Evolutionary conservation across 2,329 filamentous ascomycete species (phyloP), one percentile per base, ranked within the genome.

Genomic region (Cryoendolithus antarcticus): DNA sequence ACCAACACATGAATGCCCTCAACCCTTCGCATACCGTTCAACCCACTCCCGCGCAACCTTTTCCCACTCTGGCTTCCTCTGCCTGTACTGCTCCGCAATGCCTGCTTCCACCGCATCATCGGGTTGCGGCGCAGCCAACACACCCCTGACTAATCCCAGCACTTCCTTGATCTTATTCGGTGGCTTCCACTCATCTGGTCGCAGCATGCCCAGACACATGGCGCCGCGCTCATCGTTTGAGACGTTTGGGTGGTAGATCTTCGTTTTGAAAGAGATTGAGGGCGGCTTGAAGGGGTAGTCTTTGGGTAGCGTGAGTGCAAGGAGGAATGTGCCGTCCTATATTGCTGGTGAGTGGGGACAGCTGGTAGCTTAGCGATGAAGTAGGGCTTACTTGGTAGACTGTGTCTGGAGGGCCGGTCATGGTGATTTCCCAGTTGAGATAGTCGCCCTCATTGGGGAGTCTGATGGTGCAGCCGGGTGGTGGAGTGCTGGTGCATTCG

Each of bases 191-290:
- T 85, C 80, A 54, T 93, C 86, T 24, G 80, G 62, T 58, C 88
- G 85, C 51, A 95, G 75, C 62, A 88, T 74, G 44, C 76, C 78
- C 33, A 95, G 71, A 64, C 88, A 95, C 75, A 95, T 84, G 63
- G 73, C 80, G 45, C 88, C 88, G 49, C 77, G 75, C 56, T 75
- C 73, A 62, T 93, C 86, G 70, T 93, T 91, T 56, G 81, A 86
- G 43, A 95, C 75, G 65, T 95, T 95, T 33, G 88, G 86, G 67
- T 95, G 88, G 73, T 93, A 95, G 69, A 94, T 83, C 64, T 88
- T 89, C 37, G 86, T 94, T 48, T 70, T 66, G 72, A 94, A 93
- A 56, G 72, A 77, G 51, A 93, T 71, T 44, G 72, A 67, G 10
- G 86, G 86, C 12, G 86, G 77, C 64, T 91, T 91, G 77, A 93